A percentile compares a stretch with the other conserved stretches of the same genome.
These are phyloP conservation scores for Fusarium sp. DNA, from an alignment of 2,329 filamentous ascomycete genomes.

Conservation along the genomic window DNA sequence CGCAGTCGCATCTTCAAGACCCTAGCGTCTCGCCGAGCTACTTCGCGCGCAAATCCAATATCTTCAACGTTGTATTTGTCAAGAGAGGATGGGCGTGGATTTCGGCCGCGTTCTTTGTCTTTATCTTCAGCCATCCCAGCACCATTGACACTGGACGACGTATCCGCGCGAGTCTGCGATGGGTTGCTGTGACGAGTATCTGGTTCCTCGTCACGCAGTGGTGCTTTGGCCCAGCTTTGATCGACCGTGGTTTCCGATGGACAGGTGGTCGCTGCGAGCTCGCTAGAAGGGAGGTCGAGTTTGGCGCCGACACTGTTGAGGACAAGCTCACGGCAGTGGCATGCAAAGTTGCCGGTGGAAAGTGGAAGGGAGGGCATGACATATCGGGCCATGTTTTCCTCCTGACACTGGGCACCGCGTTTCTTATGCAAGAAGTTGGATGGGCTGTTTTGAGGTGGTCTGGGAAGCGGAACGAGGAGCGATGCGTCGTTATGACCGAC, in stretches of 20 bases:
- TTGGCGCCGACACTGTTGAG: slow-evolving; percentile 58
- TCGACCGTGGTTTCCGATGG: slow-evolving; percentile 89
- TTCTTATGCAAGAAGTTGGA: slow-evolving; percentile 82
- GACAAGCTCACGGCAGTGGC: slow-evolving; percentile 77
- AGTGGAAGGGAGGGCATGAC: slow-evolving; percentile 94
- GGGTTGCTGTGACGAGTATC: slow-evolving; percentile 75
- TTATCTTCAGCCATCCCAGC: slow-evolving; percentile 75
- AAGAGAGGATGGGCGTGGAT: slow-evolving; percentile 97
- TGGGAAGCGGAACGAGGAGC: slow-evolving; percentile 64
- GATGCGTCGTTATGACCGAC: slow-evolving; percentile 73
- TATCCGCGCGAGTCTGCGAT: slow-evolving; percentile 73
- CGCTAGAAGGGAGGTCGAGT: slow-evolving; percentile 58
- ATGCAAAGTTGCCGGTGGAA: slow-evolving; percentile 84
- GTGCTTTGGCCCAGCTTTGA: slow-evolving; percentile 92
- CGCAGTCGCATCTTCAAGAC: slow-evolving; percentile 72
- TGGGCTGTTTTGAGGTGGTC: slow-evolving; percentile 65
- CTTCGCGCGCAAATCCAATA: slow-evolving; percentile 92
- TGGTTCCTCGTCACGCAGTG: slow-evolving; percentile 95
- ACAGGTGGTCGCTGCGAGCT: slow-evolving; percentile 87
- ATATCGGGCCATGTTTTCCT: slow-evolving; percentile 96
- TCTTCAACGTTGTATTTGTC: slow-evolving; percentile 94
- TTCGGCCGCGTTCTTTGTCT: slow-evolving; percentile 76
- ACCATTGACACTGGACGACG: slow-evolving; percentile 52
- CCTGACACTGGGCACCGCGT: slow-evolving; percentile 83
- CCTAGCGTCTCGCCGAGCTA: slow-evolving; percentile 76